Evolutionary conservation across 495 filamentous ascomycete genomes (phyloP).

Genomic region (Penicillium herquei): DNA sequence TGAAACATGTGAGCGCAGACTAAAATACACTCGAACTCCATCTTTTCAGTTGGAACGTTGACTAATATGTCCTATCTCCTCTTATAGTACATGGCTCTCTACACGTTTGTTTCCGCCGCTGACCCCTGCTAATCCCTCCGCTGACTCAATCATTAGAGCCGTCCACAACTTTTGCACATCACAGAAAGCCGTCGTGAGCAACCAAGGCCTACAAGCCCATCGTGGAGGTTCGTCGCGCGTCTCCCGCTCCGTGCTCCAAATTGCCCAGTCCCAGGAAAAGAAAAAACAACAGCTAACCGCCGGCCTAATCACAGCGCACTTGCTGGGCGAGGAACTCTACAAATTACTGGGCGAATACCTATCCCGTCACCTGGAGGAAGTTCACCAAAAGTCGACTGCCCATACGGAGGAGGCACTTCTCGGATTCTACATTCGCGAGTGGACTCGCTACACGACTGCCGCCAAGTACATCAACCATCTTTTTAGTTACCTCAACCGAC

Average conservation of each 20-base stretch:
- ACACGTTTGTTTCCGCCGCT: constrained; percentile 65
- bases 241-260: constrained; percentile 2
- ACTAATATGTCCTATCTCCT: constrained; percentile 14
- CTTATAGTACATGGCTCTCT: constrained; percentile 89
- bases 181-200: constrained; percentile 74
- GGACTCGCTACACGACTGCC: constrained; percentile 91
- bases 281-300: neutral
- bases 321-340: constrained; percentile 96
- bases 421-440: constrained; percentile 94
- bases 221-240: constrained; percentile 65
- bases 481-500: constrained; percentile 94
- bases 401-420: constrained; percentile 90
- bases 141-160: constrained; percentile 55
- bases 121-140: constrained; percentile 6
- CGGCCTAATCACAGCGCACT: constrained; percentile 61
- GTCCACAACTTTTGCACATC: constrained; percentile 99
- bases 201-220: constrained; percentile 58
- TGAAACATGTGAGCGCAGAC: constrained; percentile 68
- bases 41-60: neutral
- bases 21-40: neutral
- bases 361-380: constrained; percentile 63
- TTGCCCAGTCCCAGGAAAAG: neutral
- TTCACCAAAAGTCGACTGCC: constrained; percentile 65
- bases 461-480: constrained; percentile 97
- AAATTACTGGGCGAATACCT: constrained; percentile 84